Conservation (phyloP, 2,329 filamentous ascomycete species). For the Neonectria hederae region DNA sequence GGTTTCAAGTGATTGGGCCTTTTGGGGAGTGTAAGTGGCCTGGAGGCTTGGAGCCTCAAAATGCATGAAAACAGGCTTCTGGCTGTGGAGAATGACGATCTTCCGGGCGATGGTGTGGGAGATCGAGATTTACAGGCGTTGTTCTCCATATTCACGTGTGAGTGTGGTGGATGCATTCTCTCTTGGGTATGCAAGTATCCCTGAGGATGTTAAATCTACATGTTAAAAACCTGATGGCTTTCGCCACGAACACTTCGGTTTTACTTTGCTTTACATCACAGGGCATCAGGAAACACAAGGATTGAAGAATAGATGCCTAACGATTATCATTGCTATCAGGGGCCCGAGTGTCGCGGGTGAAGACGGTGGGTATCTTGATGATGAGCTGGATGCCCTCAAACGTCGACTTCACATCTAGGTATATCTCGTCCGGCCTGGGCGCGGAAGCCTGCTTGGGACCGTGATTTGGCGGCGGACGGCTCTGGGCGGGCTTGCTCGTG, state of each 20-base stretch:
- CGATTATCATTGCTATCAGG: slow-evolving; percentile 16
- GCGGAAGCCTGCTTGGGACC: slow-evolving; percentile 47
- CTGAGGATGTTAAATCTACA: not conserved
- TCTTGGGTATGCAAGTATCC: not conserved
- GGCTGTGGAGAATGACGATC: slow-evolving; percentile 1
- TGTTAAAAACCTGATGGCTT: not conserved
- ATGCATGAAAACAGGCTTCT: slow-evolving; percentile 26
- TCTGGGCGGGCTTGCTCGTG: slow-evolving; percentile 4
- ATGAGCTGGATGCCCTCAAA: slow-evolving; percentile 66
- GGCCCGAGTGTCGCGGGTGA: slow-evolving; percentile 53
- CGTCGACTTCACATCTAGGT: slow-evolving; percentile 66
- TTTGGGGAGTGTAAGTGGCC: slow-evolving; percentile 4
- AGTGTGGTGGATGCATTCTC: not conserved
- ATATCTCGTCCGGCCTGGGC: slow-evolving; percentile 62
- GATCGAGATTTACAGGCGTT: slow-evolving; percentile 17
- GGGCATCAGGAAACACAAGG: not conserved
- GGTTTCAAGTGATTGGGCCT: slow-evolving; percentile 3
- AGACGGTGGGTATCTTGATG: slow-evolving; percentile 66
- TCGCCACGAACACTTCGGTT: not conserved
- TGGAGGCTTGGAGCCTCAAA: not conserved
- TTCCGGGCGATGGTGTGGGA: slow-evolving; percentile 7
- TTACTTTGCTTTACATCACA: not conserved
- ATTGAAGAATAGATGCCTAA: not conserved
- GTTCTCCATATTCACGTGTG: slow-evolving; percentile 4
- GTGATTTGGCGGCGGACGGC: not conserved